A percentile compares a stretch with the other conserved stretches of the same genome.
Conservation (phyloP, 75 land plant species). For the Pinus tabuliformis region DNA sequence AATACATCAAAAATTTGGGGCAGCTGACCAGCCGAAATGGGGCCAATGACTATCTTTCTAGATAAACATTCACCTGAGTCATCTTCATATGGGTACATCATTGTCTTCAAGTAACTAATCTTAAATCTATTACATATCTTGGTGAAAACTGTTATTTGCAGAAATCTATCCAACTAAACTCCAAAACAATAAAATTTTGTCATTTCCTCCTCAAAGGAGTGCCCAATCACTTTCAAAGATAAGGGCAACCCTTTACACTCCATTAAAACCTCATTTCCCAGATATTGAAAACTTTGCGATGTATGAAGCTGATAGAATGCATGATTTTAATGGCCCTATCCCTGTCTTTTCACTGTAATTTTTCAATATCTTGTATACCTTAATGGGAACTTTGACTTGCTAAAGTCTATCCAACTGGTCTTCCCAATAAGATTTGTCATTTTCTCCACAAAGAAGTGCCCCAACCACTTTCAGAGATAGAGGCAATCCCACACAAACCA, state of each 20-base stretch:
- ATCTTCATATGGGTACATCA: neutral
- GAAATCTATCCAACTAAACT: no score
- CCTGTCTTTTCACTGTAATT: neutral
- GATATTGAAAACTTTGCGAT: no score
- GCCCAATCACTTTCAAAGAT: no score
- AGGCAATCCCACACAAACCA: neutral
- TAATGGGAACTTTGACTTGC: no score
- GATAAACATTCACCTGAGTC: conserved; percentile 45
- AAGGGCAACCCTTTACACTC: no score
- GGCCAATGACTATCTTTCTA: conserved; percentile 33
- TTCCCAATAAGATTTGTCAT: neutral
- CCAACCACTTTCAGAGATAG: neutral
- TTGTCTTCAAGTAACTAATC: no score
- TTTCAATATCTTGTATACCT: neutral
- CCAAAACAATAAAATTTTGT: no score
- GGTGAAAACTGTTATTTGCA: no score
- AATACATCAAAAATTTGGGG: conserved; percentile 24
- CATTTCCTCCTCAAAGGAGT: no score
- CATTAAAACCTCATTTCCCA: no score
- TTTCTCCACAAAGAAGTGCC: neutral
- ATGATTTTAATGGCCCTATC: neutral
- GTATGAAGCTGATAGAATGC: no score
- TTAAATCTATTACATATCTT: no score
- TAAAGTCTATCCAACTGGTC: neutral
- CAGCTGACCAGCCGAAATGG: conserved; percentile 41